Percentiles rank a stretch among this genome's conserved stretches.
Conservation (phyloP, 306 rosid species). For the Bauhinia variegata region DNA sequence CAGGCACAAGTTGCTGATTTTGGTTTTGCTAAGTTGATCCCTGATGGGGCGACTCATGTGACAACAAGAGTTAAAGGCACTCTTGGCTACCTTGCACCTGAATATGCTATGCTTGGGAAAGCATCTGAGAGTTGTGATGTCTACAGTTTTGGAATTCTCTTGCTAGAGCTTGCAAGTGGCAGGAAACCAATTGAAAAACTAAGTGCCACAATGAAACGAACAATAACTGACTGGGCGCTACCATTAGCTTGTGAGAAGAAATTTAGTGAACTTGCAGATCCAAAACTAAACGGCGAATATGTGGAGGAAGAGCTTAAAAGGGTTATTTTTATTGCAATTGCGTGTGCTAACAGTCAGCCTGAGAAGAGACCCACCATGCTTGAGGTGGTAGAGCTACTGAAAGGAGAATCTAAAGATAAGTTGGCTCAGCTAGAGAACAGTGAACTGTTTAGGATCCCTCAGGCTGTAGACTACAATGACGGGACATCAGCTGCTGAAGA, state of each 20-base stretch:
- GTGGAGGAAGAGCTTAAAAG: slow-evolving; percentile 82
- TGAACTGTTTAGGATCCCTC: slow-evolving; percentile 63
- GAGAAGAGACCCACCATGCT: slow-evolving; percentile 85
- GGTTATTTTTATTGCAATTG: slow-evolving; percentile 64
- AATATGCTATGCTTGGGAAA: slow-evolving; percentile 91
- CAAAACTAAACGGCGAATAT: slow-evolving; percentile 75
- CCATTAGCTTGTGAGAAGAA: slow-evolving; percentile 78
- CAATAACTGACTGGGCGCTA: slow-evolving; percentile 87
- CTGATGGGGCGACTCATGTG: slow-evolving; percentile 94
- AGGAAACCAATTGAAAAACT: slow-evolving; percentile 78
- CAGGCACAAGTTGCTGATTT: slow-evolving; percentile 92
- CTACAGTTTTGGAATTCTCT: slow-evolving; percentile 89
- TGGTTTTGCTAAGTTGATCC: slow-evolving; percentile 94
- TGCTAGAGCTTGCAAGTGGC: slow-evolving; percentile 92
- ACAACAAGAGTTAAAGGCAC: slow-evolving; percentile 98
- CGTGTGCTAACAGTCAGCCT: slow-evolving; percentile 67
- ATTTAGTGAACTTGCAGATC: slow-evolving; percentile 70
- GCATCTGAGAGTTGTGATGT: slow-evolving; percentile 92
- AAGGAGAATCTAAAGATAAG: slow-evolving; percentile 78
- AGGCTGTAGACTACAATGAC: slow-evolving; percentile 39
- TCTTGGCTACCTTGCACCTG: slow-evolving; percentile 97
- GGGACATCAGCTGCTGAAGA: slow-evolving; percentile 59
- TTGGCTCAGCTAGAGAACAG: slow-evolving; percentile 58
- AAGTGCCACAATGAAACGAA: slow-evolving; percentile 52
- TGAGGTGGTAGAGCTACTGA: slow-evolving; percentile 77